Conservation (phyloP, 2,329 filamentous ascomycete species). For the Monosporascus sp. region DNA sequence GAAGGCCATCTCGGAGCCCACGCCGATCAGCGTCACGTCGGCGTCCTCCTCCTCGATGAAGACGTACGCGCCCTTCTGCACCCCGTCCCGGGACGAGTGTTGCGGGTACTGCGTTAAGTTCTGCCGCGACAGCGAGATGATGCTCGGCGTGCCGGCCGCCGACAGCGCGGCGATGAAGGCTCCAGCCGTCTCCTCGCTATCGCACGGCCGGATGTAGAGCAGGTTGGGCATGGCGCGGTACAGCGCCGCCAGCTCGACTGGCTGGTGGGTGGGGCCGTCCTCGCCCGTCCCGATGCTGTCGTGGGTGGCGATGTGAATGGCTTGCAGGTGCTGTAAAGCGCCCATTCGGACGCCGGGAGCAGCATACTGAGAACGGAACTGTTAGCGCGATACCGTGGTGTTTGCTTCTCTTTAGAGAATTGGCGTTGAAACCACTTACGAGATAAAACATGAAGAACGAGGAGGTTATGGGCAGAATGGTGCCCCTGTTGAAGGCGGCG, state of each 20-base stretch:
- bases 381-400: background rate
- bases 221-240: constrained; percentile 61
- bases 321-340: constrained; percentile 47
- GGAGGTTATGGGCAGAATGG: constrained; percentile 52
- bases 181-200: constrained; percentile 52
- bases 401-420: background rate
- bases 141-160: constrained; percentile 28
- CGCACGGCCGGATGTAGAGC: constrained; percentile 54
- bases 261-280: constrained; percentile 59
- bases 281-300: constrained; percentile 56
- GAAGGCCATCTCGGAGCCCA: constrained; percentile 33
- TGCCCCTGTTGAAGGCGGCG: constrained; percentile 50
- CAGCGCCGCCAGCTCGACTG: constrained; percentile 50
- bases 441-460: constrained; percentile 62
- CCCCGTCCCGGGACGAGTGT: constrained; percentile 28
- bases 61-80: constrained; percentile 35
- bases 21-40: constrained; percentile 33
- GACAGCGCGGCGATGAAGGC: constrained; percentile 45
- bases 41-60: constrained; percentile 28
- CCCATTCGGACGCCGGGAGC: constrained; percentile 57
- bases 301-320: constrained; percentile 57
- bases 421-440: constrained; percentile 16
- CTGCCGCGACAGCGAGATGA: constrained; percentile 40
- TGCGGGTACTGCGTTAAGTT: constrained; percentile 28
- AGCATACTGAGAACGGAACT: constrained; percentile 32